A percentile compares a stretch with the other conserved stretches of the same genome.
These are phyloP conservation scores for Grifola frondosa DNA, from an alignment of 1,284 basidiomycete species.

Conservation along the genomic window DNA sequence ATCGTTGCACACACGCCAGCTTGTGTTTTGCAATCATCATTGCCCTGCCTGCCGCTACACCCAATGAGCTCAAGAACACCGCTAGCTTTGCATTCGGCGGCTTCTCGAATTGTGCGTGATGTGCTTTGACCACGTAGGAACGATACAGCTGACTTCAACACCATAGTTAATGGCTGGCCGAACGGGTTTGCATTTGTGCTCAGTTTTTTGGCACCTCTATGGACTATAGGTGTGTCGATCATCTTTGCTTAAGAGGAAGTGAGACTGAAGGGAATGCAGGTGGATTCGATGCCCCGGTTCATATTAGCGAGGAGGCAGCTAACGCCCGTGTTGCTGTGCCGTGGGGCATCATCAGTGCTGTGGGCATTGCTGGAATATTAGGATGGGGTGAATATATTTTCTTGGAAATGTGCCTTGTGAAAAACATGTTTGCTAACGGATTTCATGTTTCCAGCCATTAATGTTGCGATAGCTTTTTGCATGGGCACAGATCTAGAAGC, in stretches of 20 bases:
- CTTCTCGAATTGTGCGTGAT: conserved; percentile 41
- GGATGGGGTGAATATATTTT: conserved; percentile 70
- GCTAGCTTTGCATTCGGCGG: conserved; percentile 27
- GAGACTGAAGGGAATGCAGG: too few relatives aligned
- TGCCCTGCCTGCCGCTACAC: conserved; percentile 29
- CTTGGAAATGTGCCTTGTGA: neutral
- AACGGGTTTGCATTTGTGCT: conserved; percentile 76
- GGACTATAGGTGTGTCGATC: conserved; percentile 65
- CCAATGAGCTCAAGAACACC: conserved; percentile 25
- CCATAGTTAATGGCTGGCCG: conserved; percentile 67
- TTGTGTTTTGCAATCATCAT: conserved; percentile 31
- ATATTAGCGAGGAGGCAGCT: conserved; percentile 74
- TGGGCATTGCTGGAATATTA: conserved; percentile 55
- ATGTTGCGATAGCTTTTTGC: conserved; percentile 54
- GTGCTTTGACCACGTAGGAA: too few relatives aligned
- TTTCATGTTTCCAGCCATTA: conserved; percentile 44
- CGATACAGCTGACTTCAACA: neutral
- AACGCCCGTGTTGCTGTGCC: conserved; percentile 75
- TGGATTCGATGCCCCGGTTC: conserved; percentile 59
- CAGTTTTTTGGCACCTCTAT: conserved; percentile 74
- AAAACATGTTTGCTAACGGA: neutral
- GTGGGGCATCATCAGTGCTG: conserved; percentile 65
- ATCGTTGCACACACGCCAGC: conserved; percentile 17
- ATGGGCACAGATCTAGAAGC: conserved; percentile 59
- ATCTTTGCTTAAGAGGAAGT: neutral